Base-by-base conservation (phyloP, 2,329 filamentous ascomycete genomes). In the Hymenoscyphus repandus region DNA sequence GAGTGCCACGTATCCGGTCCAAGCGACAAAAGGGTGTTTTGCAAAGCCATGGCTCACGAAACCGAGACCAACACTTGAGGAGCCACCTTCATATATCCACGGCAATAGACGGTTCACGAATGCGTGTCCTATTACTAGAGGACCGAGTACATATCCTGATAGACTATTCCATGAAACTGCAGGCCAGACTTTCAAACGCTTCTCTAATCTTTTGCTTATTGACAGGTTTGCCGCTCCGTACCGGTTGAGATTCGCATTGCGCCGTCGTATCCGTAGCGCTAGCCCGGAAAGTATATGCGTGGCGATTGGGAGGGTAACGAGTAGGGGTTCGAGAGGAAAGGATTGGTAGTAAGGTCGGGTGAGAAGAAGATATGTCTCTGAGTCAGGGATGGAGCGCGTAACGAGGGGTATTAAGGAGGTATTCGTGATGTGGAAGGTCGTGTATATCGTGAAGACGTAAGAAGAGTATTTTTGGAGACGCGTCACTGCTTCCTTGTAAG, bases 261-360 rank as follows among this genome's bases (percentile, higher is more conserved):
- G 79, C 20, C 90, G 79, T 56, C 92, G 76, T 5, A 95, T 74
- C 12, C 93, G 86, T 40, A 96, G 73, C 0, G 81, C 82, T 5
- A 96, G 66, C 33, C 92, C 91, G 0, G 89, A 86, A 12, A 79
- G 75, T 39, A 96, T 74, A 67, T 97, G 92, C 2, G 84, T 79
- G 51, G 83, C 67, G 18, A 95, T 73, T 2, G 92, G 90, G 1
- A 90, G 68, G 39, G 78, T 82, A 53, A 97, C 80, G 54, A 97
- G 76, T 17, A 95, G 72, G 3, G 90, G 88, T 66, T 96, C 91
- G 46, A 86, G 77, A 13, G 88, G 73, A 1, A 85, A 78, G 1
- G 89, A 91, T 69, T 96, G 92, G 73, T 97, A 97, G 68, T 93
- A 83, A 44, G 95, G 91, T 54, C 92, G 83, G 27, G 90, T 91